phyloP scores from a whole-genome alignment of 1,284 basidiomycete genomes.

The Caloboletus firmus region DNA sequence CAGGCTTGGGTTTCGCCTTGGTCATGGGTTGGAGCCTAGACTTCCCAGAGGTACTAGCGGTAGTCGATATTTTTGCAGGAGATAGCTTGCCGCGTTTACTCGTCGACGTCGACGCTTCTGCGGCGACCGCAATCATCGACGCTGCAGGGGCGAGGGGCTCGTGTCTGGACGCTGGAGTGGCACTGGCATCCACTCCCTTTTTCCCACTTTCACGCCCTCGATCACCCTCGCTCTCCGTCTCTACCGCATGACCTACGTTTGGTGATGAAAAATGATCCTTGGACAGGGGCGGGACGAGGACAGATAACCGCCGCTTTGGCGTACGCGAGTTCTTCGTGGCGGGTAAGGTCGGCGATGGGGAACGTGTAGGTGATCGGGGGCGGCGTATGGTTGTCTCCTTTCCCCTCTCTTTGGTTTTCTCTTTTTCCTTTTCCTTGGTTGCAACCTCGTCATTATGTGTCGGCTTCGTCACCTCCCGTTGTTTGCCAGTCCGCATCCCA shows the following conservation, averaged over 20 bases:
- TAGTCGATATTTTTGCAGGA: constrained; percentile 1
- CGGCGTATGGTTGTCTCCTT: too few relatives aligned
- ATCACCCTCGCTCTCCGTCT: background rate
- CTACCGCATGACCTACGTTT: background rate
- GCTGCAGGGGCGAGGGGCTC: constrained; percentile 5
- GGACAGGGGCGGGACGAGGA: constrained; percentile 30
- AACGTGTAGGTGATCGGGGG: constrained; percentile 12
- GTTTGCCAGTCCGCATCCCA: background rate
- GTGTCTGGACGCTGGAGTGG: background rate
- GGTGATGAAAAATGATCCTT: constrained; percentile 31
- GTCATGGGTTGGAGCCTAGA: background rate
- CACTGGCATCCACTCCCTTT: background rate
- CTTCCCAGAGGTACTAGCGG: constrained; percentile 1
- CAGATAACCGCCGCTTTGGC: constrained; percentile 28
- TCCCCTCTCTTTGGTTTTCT: background rate
- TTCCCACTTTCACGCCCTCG: background rate
- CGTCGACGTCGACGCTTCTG: constrained; percentile 21
- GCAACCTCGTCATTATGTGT: background rate
- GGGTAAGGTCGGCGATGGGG: constrained; percentile 4
- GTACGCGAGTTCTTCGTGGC: constrained; percentile 1
- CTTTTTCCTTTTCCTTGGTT: background rate
- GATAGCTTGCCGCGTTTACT: constrained; percentile 22
- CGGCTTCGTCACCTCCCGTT: background rate
- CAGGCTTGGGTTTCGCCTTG: constrained; percentile 5
- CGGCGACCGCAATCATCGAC: constrained; percentile 18